Conservation (phyloP, 177 flowering plant species). For the Vitis hybrid region DNA sequence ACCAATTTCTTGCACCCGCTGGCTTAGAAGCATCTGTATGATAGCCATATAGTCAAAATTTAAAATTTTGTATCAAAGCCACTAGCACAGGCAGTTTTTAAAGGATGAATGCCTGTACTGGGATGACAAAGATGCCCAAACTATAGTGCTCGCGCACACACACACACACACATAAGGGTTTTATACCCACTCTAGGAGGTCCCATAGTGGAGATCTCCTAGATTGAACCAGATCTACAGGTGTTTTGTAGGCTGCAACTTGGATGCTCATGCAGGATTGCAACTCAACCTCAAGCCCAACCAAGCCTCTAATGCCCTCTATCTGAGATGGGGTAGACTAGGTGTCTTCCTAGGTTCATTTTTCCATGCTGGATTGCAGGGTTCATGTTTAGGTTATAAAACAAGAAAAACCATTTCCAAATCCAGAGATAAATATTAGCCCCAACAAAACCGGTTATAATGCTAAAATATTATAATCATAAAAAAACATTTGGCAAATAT, state of each 20-base stretch:
- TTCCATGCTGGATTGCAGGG: too few relatives aligned
- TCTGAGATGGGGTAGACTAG: too few relatives aligned
- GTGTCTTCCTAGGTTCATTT: too few relatives aligned
- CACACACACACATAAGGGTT: background rate
- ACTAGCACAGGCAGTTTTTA: background rate
- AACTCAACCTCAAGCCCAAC: too few relatives aligned
- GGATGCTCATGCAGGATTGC: too few relatives aligned
- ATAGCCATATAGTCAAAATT: constrained; percentile 10
- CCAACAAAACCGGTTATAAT: too few relatives aligned
- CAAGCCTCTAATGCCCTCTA: too few relatives aligned
- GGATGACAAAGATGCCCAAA: background rate
- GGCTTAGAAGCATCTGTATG: constrained; percentile 85
- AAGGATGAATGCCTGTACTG: background rate
- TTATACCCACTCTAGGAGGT: background rate
- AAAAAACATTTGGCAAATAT: too few relatives aligned
- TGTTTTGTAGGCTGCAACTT: background rate
- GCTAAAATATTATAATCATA: too few relatives aligned
- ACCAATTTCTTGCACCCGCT: constrained; percentile 85
- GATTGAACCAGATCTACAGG: background rate
- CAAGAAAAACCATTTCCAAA: too few relatives aligned
- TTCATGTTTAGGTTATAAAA: too few relatives aligned
- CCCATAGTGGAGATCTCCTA: background rate
- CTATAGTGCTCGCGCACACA: background rate
- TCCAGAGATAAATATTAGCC: too few relatives aligned
- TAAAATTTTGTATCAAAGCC: background rate